A percentile compares a stretch with the other conserved stretches of the same genome.
phyloP scores from a whole-genome alignment of 163 green algal species.

The Scenedesmus sp. region DNA sequence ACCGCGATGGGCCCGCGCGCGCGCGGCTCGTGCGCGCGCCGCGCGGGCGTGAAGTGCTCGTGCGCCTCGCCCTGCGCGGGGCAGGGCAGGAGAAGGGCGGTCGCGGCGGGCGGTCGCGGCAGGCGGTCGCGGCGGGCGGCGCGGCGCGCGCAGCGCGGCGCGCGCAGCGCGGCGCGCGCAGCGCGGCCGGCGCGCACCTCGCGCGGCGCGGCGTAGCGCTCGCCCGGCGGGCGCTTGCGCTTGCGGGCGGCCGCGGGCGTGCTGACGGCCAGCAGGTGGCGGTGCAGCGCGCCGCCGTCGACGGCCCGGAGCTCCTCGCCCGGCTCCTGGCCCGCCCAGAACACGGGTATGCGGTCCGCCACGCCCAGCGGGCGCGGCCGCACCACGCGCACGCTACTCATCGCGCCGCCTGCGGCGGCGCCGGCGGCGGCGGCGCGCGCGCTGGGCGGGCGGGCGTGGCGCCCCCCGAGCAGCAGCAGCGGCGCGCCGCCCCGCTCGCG shows the following conservation, averaged over 20 bases:
- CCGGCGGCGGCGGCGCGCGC: no score
- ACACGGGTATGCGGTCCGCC: constrained; percentile 46
- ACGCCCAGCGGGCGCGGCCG: constrained; percentile 38
- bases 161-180: no score
- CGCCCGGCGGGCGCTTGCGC: constrained; percentile 13
- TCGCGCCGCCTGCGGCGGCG: background rate
- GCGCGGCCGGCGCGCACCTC: constrained; percentile 26
- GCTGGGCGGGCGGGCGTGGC: no score
- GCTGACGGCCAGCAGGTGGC: constrained; percentile 24
- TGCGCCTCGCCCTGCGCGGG: constrained; percentile 5
- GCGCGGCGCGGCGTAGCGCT: constrained; percentile 30
- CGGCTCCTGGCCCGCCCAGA: constrained; percentile 39
- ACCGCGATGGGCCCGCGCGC: constrained; percentile 45
- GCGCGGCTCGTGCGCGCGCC: background rate
- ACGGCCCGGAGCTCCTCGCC: constrained; percentile 37
- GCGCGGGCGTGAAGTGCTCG: constrained; percentile 22
- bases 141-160: no score
- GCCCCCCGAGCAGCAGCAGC: no score
- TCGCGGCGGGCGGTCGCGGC: no score
- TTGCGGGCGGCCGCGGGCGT: constrained; percentile 35
- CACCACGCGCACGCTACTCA: constrained; percentile 39
- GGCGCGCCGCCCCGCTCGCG: no score
- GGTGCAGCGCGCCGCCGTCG: constrained; percentile 38
- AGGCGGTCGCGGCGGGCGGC: no score
- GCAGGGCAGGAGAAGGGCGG: no score